Evolutionary conservation across 139 green algal species (phyloP), one percentile per base, ranked within the genome.

Genomic region (Chara braunii): DNA sequence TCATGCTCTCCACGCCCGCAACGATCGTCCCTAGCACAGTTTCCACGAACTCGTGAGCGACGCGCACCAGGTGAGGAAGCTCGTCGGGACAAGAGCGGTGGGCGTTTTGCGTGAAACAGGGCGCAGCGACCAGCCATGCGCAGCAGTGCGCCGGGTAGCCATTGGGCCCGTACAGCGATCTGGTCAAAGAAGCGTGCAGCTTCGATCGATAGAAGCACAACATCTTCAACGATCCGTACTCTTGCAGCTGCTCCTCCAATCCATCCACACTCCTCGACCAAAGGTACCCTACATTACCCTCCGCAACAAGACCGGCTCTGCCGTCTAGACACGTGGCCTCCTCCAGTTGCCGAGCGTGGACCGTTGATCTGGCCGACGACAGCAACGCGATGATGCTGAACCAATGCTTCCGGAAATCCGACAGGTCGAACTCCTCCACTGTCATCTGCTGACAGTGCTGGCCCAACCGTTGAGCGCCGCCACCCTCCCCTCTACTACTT

Each of bases 231-330:
- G 18, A 48, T 48, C 40, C 18, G 14, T n/a, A n/a, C 18, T n/a
- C 18, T 18, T 48, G 40, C 40, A 48, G 18, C 14, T 48, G 18
- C 40, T 18, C 40, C 40, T 18, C 14, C 40, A 18, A 48, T 48
- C 18, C 18, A 18, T 48, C 14, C 18, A 18, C 22, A 8, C 37
- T 62, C 57, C 57, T 59, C 4, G 57, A 66, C 61, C 61, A 70
- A 2, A n/a, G 1, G 3, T 70, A 70, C 3, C 33, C 42, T 24
- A 14, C n/a, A 53, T 72, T 72, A 33, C 51, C 54, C 11, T 67
- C 51, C 0, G 29, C 36, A 8, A 54, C 23, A 18, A 72, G 12
- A 8, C 51, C 29, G 2, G 51, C 22, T 0, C n/a, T 8, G 6
- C 9, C n/a, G 24, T 69, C 55, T 6, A 26, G 23, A 26, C 12